A percentile compares a stretch with the other conserved stretches of the same genome.
phyloP scores from a whole-genome alignment of 257 asterid genomes.

The Solanum chilense region DNA sequence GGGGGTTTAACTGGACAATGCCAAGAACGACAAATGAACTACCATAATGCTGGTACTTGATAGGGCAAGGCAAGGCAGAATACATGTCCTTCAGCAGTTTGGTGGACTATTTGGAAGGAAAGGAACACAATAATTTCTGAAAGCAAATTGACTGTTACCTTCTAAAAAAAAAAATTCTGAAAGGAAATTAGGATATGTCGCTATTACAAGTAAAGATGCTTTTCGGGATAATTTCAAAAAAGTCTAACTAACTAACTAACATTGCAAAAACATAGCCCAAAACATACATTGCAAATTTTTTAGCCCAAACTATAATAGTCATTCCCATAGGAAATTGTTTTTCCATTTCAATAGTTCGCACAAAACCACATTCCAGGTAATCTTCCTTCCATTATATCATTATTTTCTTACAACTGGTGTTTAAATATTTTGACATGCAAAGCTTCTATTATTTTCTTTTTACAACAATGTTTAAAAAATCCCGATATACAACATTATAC shows the following conservation, averaged over 20 bases:
- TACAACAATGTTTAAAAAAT: background rate
- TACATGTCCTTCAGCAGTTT: background rate
- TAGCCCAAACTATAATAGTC: background rate
- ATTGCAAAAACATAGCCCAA: background rate
- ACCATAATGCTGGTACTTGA: background rate
- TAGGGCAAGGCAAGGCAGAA: background rate
- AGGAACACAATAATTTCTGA: background rate
- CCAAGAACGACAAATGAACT: background rate
- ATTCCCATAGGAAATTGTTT: background rate
- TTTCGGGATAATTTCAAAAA: background rate
- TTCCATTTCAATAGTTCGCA: background rate
- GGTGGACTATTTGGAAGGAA: background rate
- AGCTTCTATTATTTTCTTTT: background rate
- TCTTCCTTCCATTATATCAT: background rate
- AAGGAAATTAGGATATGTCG: background rate
- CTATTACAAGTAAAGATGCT: background rate
- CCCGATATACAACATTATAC: background rate
- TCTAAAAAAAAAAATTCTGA: background rate
- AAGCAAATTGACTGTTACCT: background rate
- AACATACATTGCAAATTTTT: background rate
- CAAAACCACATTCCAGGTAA: background rate
- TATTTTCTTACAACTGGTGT: background rate
- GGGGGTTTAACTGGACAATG: background rate
- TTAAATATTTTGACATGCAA: background rate
- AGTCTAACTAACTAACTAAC: background rate